These are phyloP conservation scores for Starmerella tilneyi DNA, from an alignment of 805 yeast genomes.

Conservation along the genomic window DNA sequence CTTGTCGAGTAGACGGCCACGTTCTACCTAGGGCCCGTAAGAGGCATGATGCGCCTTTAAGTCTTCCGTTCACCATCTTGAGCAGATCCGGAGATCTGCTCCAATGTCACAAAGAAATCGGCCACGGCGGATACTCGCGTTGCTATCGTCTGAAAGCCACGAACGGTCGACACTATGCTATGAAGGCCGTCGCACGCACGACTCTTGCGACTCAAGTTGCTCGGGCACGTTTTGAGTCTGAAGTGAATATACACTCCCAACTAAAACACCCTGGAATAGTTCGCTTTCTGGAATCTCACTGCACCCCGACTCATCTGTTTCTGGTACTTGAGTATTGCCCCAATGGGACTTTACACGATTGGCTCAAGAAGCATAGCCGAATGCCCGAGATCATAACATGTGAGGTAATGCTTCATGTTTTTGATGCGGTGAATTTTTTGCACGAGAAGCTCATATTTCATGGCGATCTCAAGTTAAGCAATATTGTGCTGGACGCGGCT, in stretches of 20 bases:
- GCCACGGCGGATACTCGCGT: slow-evolving; percentile 21
- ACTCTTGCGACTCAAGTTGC: neutral
- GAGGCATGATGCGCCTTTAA: neutral
- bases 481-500: slow-evolving; percentile 81
- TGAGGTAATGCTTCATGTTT: slow-evolving; percentile 72
- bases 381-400: slow-evolving; percentile 88
- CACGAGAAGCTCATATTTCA: slow-evolving; percentile 86
- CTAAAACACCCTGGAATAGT: slow-evolving; percentile 82
- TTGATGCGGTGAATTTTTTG: slow-evolving; percentile 84
- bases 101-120: slow-evolving; percentile 8
- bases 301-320: slow-evolving; percentile 84
- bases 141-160: slow-evolving; percentile 14
- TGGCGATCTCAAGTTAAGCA: slow-evolving; percentile 88
- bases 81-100: neutral
- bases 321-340: slow-evolving; percentile 87
- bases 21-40: neutral
- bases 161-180: slow-evolving; percentile 14
- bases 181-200: slow-evolving; percentile 12
- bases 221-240: slow-evolving; percentile 29
- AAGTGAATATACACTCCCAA: slow-evolving; percentile 81
- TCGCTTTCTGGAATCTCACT: slow-evolving; percentile 85
- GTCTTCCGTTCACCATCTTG: neutral
- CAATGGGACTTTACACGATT: slow-evolving; percentile 83
- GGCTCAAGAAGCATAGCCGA: slow-evolving; percentile 65
- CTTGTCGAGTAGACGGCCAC: neutral